Base-by-base conservation (phyloP, 306 rosid genomes). In the Lagenaria siceraria region DNA sequence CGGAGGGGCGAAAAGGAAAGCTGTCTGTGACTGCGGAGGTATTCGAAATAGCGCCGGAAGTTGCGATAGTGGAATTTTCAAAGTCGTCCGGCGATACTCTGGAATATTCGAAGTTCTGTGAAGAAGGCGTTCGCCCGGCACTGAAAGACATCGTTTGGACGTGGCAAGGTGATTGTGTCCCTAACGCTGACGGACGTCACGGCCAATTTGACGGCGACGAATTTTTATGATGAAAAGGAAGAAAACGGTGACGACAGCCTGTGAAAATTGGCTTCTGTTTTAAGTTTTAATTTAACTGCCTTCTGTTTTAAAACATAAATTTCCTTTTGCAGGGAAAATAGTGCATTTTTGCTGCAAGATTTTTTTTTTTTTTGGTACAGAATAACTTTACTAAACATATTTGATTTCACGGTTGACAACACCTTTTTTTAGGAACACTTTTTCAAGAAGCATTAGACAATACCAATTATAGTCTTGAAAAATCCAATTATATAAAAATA, bases 121-220 rank as follows among this genome's bases (percentile, higher is more conserved):
- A 88, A 12, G 89, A 88, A 22, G 89, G 82, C 31, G 88, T 92
- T 22, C 79, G 97, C 84, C 87, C 97, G 10, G 88, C 89, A 7
- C 46, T 92, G 83, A 88, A 87, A 79, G 97, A 92, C 85, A 87
- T 92, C 18, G 97, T 92, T 8, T 92, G 96, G 97, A 87, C 90
- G 33, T 92, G 97, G 97, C 90, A 90, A 80, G 96, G 93, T 22
- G 96, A 89, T 74, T 73, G 68, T 35, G 68, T 52, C 53, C 56
- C 83, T 49, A 55, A 24, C 56, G 24, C 7, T 25, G 75, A 70
- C 75, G 75, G 75, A 70, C 40, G 38, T 70, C 51, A 79, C 40
- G 25, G 65, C 21, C 65, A 35, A 40, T 63, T 74, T 8, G 54
- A 69, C 29, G 74, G 81, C 36, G 86, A 79, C 38, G 85, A 63